Conservation (phyloP, 2,329 filamentous ascomycete species). For the Trichoderma polysporum region DNA sequence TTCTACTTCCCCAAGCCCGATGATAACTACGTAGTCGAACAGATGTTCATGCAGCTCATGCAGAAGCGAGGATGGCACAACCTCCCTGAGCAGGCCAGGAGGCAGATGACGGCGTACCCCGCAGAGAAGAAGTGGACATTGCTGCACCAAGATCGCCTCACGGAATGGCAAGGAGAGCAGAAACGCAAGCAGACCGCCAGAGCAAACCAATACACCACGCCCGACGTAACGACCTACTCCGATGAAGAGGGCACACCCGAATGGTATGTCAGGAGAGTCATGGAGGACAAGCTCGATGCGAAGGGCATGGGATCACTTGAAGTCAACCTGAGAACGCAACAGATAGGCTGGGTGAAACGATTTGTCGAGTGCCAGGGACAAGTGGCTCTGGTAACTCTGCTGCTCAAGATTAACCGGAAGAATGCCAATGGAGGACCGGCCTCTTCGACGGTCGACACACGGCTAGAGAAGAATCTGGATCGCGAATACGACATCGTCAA, state of each 20-base stretch:
- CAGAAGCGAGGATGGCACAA: conserved; percentile 98
- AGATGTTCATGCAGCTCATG: conserved; percentile 92
- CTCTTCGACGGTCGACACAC: conserved; percentile 51
- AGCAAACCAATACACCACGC: conserved; percentile 66
- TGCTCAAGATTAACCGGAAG: conserved; percentile 90
- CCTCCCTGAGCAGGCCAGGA: conserved; percentile 86
- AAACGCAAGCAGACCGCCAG: conserved; percentile 77
- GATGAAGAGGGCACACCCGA: conserved; percentile 96
- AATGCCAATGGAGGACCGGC: conserved; percentile 74
- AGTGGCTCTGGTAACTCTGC: conserved; percentile 89
- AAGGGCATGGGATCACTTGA: conserved; percentile 92
- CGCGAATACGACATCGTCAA: conserved; percentile 97
- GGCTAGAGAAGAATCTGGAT: conserved; percentile 76
- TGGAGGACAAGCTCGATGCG: conserved; percentile 90
- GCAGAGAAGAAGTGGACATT: conserved; percentile 96
- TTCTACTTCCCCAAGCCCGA: conserved; percentile 70
- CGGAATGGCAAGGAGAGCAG: conserved; percentile 92
- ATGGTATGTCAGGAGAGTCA: conserved; percentile 95
- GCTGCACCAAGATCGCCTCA: conserved; percentile 90
- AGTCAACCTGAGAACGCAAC: conserved; percentile 92
- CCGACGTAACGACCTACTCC: conserved; percentile 71
- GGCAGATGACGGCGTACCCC: conserved; percentile 96
- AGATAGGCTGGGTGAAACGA: conserved; percentile 94
- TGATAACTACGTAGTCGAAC: conserved; percentile 81
- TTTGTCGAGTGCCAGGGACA: conserved; percentile 98